Percentiles rank a stretch among this genome's conserved stretches.
phyloP scores from a whole-genome alignment of 2,329 filamentous ascomycete species.

The Talaromyces albobiverticillius region DNA sequence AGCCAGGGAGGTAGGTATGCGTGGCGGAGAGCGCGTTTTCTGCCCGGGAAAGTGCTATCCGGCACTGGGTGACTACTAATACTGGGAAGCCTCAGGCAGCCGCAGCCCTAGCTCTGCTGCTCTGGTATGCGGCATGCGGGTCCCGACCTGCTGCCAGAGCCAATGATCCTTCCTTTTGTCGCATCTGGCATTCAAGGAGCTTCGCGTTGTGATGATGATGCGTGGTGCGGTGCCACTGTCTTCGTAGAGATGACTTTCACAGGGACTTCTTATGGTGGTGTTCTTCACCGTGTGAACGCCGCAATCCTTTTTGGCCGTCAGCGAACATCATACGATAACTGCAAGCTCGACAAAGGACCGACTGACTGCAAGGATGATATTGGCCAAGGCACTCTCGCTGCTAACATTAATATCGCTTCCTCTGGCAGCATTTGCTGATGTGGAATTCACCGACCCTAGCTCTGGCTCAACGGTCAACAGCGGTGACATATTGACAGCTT shows the following conservation, averaged over 20 bases:
- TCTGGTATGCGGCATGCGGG: slow-evolving; percentile 12
- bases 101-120: slow-evolving; percentile 1
- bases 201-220: slow-evolving; percentile 1
- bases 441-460: slow-evolving; percentile 54
- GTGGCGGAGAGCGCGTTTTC: neutral
- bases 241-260: neutral
- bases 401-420: slow-evolving; percentile 36
- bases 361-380: slow-evolving; percentile 25
- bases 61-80: too few relatives aligned
- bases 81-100: neutral
- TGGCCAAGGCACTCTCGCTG: slow-evolving; percentile 23
- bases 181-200: slow-evolving; percentile 15
- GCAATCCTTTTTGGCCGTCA: neutral
- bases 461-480: slow-evolving; percentile 51
- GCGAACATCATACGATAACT: neutral
- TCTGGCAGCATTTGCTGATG: slow-evolving; percentile 48
- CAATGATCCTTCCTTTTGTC: neutral
- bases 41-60: slow-evolving; percentile 1
- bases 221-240: neutral
- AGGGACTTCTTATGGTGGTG: neutral
- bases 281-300: neutral
- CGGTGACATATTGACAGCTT: slow-evolving; percentile 51
- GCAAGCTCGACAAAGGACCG: neutral
- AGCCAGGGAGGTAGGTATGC: neutral
- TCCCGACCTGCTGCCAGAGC: neutral